Percentiles rank a stretch among this genome's conserved stretches.
phyloP scores from a whole-genome alignment of 768 basidiomycete species.

The Lentinus tigrinus region DNA sequence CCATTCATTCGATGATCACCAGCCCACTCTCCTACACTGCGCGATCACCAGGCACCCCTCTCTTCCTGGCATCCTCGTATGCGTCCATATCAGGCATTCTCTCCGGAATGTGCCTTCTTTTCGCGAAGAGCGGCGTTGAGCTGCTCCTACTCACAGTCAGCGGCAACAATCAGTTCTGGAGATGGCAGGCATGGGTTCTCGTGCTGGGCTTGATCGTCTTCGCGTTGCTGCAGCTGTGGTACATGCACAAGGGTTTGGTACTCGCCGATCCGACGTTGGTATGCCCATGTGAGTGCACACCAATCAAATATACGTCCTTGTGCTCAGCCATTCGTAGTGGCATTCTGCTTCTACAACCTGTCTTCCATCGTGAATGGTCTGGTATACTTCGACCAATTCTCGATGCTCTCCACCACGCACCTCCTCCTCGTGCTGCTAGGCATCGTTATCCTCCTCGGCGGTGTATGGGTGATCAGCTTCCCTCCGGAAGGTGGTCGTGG shows the following conservation, averaged over 20 bases:
- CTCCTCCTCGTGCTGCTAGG: conserved; percentile 76
- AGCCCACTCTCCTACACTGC: conserved; percentile 19
- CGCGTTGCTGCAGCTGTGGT: conserved; percentile 82
- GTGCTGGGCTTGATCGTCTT: conserved; percentile 69
- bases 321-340: conserved; percentile 46
- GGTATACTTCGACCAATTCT: conserved; percentile 86
- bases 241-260: conserved; percentile 75
- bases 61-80: conserved; percentile 78
- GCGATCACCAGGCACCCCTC: conserved; percentile 44
- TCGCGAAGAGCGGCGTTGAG: conserved; percentile 93
- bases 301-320: background rate
- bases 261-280: conserved; percentile 84
- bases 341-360: conserved; percentile 94
- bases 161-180: conserved; percentile 79
- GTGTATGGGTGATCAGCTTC: conserved; percentile 89
- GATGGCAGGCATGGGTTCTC: conserved; percentile 83
- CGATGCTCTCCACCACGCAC: conserved; percentile 64
- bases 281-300: conserved; percentile 66
- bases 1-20: conserved; percentile 24
- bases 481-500: conserved; percentile 58
- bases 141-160: conserved; percentile 74
- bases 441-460: conserved; percentile 73
- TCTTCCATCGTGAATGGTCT: conserved; percentile 89
- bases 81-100: conserved; percentile 86
- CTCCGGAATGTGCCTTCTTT: conserved; percentile 88